A percentile compares a stretch with the other conserved stretches of the same genome.
Evolutionary conservation across 352 stramenopile species (phyloP).

Genomic region (Phytophthora crassamura): DNA sequence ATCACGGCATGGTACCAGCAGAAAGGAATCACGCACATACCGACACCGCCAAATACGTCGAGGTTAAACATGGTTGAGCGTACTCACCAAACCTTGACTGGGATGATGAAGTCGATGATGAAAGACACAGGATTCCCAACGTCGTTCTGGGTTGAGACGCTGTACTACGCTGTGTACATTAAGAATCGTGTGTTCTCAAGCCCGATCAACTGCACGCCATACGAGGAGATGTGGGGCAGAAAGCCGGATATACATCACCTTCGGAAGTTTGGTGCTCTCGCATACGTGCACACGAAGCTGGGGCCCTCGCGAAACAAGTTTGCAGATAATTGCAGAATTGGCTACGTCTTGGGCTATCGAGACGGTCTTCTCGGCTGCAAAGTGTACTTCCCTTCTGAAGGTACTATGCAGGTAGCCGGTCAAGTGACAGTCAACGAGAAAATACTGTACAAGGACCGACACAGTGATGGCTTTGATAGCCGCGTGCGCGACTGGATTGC

Average conservation of each 20-base stretch:
- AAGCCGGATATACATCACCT: constrained; percentile 4
- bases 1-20: constrained; percentile 13
- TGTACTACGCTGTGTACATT: constrained; percentile 5
- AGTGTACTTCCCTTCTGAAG: constrained; percentile 6
- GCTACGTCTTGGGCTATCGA: not conserved
- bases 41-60: not conserved
- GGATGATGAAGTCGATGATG: constrained; percentile 13
- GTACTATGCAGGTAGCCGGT: not conserved
- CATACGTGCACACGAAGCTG: constrained; percentile 13
- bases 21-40: constrained; percentile 1
- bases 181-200: constrained; percentile 10
- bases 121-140: constrained; percentile 3
- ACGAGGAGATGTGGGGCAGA: constrained; percentile 9
- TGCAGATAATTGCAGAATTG: constrained; percentile 4
- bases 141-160: constrained; percentile 1
- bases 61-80: constrained; percentile 2
- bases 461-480: not conserved
- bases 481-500: not conserved
- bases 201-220: not conserved
- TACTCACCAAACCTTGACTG: constrained; percentile 1
- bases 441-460: constrained; percentile 11
- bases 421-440: constrained; percentile 9
- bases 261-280: constrained; percentile 2
- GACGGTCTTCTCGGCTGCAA: not conserved
- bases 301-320: constrained; percentile 14